Evolutionary conservation across 306 rosid species (phyloP).

Genomic region (Fragaria nilgerrensis): DNA sequence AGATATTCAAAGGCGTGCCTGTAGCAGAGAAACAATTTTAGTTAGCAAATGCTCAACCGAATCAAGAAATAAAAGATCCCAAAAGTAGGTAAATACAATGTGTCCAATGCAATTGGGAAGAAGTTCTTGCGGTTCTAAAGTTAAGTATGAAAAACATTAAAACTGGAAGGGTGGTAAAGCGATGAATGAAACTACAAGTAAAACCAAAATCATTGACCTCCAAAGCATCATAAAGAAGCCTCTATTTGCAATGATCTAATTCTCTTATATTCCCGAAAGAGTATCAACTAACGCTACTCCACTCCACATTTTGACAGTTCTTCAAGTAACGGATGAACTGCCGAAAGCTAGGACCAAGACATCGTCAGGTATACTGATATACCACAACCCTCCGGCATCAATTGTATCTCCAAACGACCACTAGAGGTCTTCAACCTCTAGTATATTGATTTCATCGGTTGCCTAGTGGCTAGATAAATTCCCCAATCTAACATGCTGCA

Average conservation of each 20-base stretch:
- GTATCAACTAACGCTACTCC: neutral
- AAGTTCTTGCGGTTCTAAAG: neutral
- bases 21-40: slow-evolving; percentile 23
- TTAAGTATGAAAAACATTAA: too few relatives aligned
- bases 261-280: neutral
- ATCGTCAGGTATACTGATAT: neutral
- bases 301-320: neutral
- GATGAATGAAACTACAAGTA: neutral
- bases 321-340: neutral
- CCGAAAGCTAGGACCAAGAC: neutral
- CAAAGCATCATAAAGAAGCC: neutral
- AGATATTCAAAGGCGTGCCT: slow-evolving; percentile 85
- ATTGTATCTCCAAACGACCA: neutral
- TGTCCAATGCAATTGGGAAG: neutral
- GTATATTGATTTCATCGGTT: neutral
- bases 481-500: neutral
- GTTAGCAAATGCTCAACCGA: slow-evolving; percentile 21
- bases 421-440: neutral
- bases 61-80: neutral
- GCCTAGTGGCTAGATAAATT: neutral
- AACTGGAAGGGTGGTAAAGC: neutral
- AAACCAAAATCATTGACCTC: too few relatives aligned
- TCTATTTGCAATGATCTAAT: neutral
- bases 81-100: neutral
- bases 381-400: neutral